Evolutionary conservation across 352 stramenopile species (phyloP).

Genomic region (Phytophthora pluvialis): DNA sequence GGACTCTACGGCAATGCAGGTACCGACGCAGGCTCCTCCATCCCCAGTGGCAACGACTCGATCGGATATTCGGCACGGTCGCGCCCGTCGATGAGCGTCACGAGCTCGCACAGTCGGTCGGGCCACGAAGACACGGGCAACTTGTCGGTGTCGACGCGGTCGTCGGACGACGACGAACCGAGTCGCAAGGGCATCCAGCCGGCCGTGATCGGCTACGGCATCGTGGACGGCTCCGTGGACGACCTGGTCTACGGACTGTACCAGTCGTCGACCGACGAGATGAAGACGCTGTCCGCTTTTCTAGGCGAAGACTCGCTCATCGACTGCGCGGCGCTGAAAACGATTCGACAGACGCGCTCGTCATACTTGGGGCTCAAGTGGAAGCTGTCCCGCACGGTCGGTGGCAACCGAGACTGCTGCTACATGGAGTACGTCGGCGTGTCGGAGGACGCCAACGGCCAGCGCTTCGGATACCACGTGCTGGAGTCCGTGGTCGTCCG

Average conservation of each 20-base stretch:
- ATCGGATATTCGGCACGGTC: conserved; percentile 32
- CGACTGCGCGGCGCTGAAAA: conserved; percentile 68
- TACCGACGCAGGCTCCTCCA: neutral
- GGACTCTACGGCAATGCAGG: conserved; percentile 45
- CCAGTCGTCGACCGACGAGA: conserved; percentile 60
- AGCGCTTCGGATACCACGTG: conserved; percentile 71
- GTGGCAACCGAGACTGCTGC: conserved; percentile 76
- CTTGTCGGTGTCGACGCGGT: conserved; percentile 34
- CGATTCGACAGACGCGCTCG: conserved; percentile 53
- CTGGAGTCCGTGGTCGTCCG: conserved; percentile 66
- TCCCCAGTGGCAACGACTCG: conserved; percentile 11
- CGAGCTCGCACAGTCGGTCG: conserved; percentile 38
- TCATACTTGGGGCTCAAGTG: conserved; percentile 79
- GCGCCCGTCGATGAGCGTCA: conserved; percentile 35
- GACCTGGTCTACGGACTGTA: conserved; percentile 60
- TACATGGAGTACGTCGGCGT: conserved; percentile 75
- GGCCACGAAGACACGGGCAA: conserved; percentile 23
- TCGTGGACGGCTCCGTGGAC: conserved; percentile 55
- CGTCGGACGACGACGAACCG: conserved; percentile 39
- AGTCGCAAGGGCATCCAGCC: conserved; percentile 56
- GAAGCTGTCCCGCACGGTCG: conserved; percentile 71
- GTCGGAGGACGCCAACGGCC: conserved; percentile 53
- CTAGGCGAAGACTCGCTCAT: conserved; percentile 62
- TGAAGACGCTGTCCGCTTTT: conserved; percentile 64
- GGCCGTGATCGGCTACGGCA: conserved; percentile 55